Base-by-base conservation (phyloP, 2,329 filamentous ascomycete genomes). In the Botrytis paeoniae region DNA sequence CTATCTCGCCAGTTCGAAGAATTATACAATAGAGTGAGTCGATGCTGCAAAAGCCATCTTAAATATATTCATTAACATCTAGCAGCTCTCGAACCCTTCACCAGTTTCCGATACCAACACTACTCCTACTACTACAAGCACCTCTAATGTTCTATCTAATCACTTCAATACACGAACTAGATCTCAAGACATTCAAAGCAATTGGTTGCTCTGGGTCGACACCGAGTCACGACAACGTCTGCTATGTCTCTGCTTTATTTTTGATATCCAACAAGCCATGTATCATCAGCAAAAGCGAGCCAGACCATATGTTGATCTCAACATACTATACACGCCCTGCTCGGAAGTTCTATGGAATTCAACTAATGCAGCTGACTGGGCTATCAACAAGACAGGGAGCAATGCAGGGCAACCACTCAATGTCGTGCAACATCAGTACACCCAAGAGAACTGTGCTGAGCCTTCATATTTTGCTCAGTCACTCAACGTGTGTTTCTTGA, bases 241-340 rank as follows among this genome's bases (percentile, higher is more conserved):
- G 41, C 81, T 89, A n/a, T 83, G 85, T 48, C 85, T 85, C 22
- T 89, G 87, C 80, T 88, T 89, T 79, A 80, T 88, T 70, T 81
- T 88, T 72, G 88, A 90, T 78, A 82, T 85, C 10, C 88, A 89
- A 74, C 84, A 86, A 77, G 85, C 86, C 75, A 82, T 85, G 75
- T 89, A 87, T 76, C 77, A 79, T 64, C 85, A 89, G 79, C 77
- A 75, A 54, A 68, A 74, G 14, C 73, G 71, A 54, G 62, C 65
- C 25, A 73, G 74, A 32, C 22, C 51, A 39, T 39, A 25, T 48
- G 22, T 68, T 6, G 70, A 75, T 43, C 60, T 71, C 14, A 72
- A 73, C 45, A 64, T 76, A 16, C 68, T 80, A 32, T 71, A 69
- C 54, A 62, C 76, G 29, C 79, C 79, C 8, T 78, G 77, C 63